phyloP scores from a whole-genome alignment of 2,329 filamentous ascomycete species.

The Fusarium succisae region DNA sequence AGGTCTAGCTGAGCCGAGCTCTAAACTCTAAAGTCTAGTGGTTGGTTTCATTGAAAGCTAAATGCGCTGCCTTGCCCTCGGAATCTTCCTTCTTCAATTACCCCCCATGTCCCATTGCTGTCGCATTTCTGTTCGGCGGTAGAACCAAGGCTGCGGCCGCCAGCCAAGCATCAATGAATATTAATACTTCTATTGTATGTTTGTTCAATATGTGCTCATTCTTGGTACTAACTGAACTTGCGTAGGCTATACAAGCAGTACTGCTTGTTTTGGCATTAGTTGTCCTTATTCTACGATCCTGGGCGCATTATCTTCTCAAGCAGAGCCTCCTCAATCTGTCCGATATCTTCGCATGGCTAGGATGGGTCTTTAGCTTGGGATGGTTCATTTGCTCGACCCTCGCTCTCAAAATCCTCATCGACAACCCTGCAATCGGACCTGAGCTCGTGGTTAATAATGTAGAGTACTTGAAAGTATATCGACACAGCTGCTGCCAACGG shows the following conservation, averaged over 20 bases:
- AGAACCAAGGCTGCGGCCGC: background rate
- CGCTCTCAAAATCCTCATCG: constrained; percentile 2
- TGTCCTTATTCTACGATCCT: background rate
- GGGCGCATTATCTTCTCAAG: background rate
- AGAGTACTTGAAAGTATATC: constrained; percentile 1
- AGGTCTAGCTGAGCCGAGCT: background rate
- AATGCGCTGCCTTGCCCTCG: background rate
- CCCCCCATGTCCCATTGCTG: background rate
- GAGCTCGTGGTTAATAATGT: constrained; percentile 3
- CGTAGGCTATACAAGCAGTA: constrained; percentile 1
- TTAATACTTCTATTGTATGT: background rate
- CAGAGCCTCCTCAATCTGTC: background rate
- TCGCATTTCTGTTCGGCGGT: background rate
- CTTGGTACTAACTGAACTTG: background rate
- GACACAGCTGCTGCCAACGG: accelerated
- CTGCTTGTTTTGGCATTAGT: background rate
- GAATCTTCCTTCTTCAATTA: background rate
- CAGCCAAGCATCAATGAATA: background rate
- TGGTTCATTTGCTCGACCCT: constrained; percentile 23
- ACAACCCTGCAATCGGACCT: background rate
- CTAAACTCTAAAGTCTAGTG: background rate
- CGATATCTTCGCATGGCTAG: constrained; percentile 2
- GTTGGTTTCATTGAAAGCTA: background rate
- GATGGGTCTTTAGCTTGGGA: constrained; percentile 12
- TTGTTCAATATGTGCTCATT: background rate